Conservation (phyloP, 1,284 basidiomycete genomes). For the Cutaneotrichosporon cutaneum region DNA sequence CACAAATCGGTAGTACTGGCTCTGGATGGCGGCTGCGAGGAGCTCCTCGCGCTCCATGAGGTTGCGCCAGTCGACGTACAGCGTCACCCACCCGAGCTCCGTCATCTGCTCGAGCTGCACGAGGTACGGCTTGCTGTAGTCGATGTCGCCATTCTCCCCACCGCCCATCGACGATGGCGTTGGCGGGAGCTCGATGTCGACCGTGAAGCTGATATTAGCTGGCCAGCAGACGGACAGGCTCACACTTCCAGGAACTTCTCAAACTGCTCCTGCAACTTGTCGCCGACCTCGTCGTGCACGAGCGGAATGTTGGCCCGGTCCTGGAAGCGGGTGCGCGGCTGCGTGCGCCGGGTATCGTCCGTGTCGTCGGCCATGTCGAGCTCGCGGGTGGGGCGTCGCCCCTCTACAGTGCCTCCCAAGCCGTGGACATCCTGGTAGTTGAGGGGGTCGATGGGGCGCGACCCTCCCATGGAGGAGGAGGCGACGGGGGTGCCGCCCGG, state of each 20-base stretch:
- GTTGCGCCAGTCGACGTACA: slow-evolving; percentile 94
- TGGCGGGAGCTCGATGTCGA: slow-evolving; percentile 68
- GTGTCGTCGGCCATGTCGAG: slow-evolving; percentile 19
- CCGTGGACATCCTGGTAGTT: slow-evolving; percentile 47
- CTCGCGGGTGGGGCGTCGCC: slow-evolving; percentile 11
- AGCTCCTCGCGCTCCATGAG: slow-evolving; percentile 81
- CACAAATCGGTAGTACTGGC: slow-evolving; percentile 94
- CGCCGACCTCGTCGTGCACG: slow-evolving; percentile 88
- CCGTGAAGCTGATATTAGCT: slow-evolving; percentile 65
- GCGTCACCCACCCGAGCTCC: slow-evolving; percentile 86
- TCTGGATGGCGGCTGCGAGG: slow-evolving; percentile 85
- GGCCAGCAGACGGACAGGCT: slow-evolving; percentile 40
- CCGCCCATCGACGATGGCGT: slow-evolving; percentile 71
- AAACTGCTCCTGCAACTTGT: slow-evolving; percentile 87
- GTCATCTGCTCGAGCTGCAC: slow-evolving; percentile 91
- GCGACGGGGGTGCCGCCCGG: slow-evolving; percentile 26
- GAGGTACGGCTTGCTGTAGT: slow-evolving; percentile 65
- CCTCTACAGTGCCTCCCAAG: slow-evolving; percentile 32
- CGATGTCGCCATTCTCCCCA: background rate
- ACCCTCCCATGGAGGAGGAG: slow-evolving; percentile 36
- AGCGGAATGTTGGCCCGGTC: slow-evolving; percentile 68
- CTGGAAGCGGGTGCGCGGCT: slow-evolving; percentile 7
- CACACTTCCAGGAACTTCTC: slow-evolving; percentile 86
- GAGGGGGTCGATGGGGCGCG: slow-evolving; percentile 39
- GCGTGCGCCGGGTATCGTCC: background rate